Percentiles rank a stretch among this genome's conserved stretches.
phyloP scores from a whole-genome alignment of 495 filamentous ascomycete species.

The Amniculicola lignicola region DNA sequence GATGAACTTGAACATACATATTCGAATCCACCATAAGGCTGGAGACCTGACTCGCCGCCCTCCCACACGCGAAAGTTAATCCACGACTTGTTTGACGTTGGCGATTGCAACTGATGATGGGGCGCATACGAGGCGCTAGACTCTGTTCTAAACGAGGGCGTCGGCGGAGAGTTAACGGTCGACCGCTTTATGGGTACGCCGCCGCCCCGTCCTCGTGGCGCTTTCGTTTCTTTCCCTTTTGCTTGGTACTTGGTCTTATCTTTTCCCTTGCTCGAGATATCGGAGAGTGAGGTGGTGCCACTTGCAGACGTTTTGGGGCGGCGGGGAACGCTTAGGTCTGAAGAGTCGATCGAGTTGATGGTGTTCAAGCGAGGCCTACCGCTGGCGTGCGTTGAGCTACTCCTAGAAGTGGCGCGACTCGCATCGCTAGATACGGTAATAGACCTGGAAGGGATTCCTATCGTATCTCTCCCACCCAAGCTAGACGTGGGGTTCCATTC shows the following conservation, averaged over 20 bases:
- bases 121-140: conserved; percentile 2
- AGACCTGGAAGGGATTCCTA: conserved; percentile 11
- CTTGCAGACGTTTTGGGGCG: conserved; percentile 20
- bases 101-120: too few relatives aligned
- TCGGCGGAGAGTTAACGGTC: conserved; percentile 4
- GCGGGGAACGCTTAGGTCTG: conserved; percentile 6
- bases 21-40: conserved; percentile 33
- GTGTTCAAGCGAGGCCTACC: conserved; percentile 10
- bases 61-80: conserved; percentile 33
- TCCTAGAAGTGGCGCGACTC: conserved; percentile 20
- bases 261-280: conserved; percentile 10
- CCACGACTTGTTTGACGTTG: conserved; percentile 28
- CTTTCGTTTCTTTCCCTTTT: conserved; percentile 32
- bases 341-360: conserved; percentile 15
- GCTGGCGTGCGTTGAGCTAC: conserved; percentile 15
- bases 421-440: conserved; percentile 26
- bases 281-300: conserved; percentile 16
- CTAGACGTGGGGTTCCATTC: conserved; percentile 25
- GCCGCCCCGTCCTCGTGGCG: conserved; percentile 33
- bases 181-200: conserved; percentile 32
- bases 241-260: conserved; percentile 31
- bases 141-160: conserved; percentile 18
- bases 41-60: conserved; percentile 23
- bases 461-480: conserved; percentile 4
- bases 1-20: conserved; percentile 15